Evolutionary conservation across 2,329 filamentous ascomycete genomes (phyloP).

Genomic region (Cordyceps javanica): DNA sequence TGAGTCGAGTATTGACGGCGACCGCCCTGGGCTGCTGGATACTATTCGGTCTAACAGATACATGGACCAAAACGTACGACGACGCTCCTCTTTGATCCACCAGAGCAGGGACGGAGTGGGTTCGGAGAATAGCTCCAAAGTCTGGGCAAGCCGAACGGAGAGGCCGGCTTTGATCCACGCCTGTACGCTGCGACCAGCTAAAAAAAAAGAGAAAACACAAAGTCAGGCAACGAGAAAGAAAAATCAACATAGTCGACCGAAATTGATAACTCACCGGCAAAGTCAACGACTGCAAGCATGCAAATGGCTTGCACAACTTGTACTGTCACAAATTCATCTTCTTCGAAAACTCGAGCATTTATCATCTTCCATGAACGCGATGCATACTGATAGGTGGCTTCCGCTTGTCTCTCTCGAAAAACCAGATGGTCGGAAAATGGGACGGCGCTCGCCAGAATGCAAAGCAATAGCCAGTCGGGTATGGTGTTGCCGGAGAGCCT

Average conservation of each 20-base stretch:
- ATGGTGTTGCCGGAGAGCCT: neutral
- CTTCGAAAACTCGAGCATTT: slow-evolving; percentile 3
- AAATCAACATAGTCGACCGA: neutral
- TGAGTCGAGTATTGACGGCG: slow-evolving; percentile 3
- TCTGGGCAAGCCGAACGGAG: neutral
- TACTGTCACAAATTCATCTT: slow-evolving; percentile 72
- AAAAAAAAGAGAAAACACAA: neutral
- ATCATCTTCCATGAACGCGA: neutral
- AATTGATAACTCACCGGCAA: neutral
- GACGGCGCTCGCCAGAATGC: neutral
- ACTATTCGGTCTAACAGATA: slow-evolving; percentile 2
- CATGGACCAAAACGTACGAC: slow-evolving; percentile 6
- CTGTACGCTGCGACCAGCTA: neutral
- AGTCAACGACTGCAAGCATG: neutral
- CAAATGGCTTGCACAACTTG: slow-evolving; percentile 50
- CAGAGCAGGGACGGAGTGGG: neutral
- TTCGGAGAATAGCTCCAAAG: neutral
- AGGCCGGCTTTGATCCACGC: neutral
- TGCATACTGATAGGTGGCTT: neutral
- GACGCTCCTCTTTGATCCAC: neutral
- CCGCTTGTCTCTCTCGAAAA: neutral
- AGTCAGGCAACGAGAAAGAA: neutral
- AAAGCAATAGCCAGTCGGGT: neutral
- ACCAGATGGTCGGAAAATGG: neutral
- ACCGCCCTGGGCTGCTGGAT: neutral